Percentiles rank a stretch among this genome's conserved stretches.
phyloP scores from a whole-genome alignment of 768 basidiomycete genomes.

The Mycena venus region DNA sequence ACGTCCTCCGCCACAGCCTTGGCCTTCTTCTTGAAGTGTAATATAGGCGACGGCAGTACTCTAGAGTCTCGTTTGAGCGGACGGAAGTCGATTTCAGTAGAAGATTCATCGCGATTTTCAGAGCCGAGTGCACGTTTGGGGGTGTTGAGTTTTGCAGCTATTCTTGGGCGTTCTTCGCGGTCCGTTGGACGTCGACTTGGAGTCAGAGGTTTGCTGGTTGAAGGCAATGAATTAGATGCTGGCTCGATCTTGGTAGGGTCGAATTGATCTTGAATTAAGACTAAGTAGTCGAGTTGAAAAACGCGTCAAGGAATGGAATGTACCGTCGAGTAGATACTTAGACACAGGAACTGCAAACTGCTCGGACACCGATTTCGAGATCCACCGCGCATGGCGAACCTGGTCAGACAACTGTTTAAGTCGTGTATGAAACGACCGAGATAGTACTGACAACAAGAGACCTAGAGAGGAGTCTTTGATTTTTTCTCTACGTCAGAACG shows the following conservation, averaged over 20 bases:
- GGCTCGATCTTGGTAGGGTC: constrained; percentile 15
- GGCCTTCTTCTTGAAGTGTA: background rate
- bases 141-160: constrained; percentile 1
- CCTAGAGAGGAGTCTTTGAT: constrained; percentile 24
- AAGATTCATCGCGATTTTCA: constrained; percentile 18
- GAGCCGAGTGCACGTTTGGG: constrained; percentile 28
- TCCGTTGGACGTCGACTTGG: background rate
- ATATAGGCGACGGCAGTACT: constrained; percentile 24
- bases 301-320: background rate
- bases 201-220: background rate
- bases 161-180: background rate
- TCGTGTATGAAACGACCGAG: background rate
- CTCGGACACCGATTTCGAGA: constrained; percentile 30
- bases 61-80: constrained; percentile 26
- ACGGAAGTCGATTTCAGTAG: constrained; percentile 19
- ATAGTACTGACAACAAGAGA: constrained; percentile 24
- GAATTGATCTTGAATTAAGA: constrained; percentile 27
- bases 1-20: constrained; percentile 14
- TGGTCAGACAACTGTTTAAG: background rate
- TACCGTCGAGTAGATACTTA: constrained; percentile 32
- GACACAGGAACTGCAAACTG: constrained; percentile 27
- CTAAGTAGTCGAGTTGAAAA: background rate
- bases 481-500: background rate
- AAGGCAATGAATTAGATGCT: background rate
- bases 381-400: constrained; percentile 33